Conservation (phyloP, 2,329 filamentous ascomycete species). For the Byssoonygena ceratinophila region DNA sequence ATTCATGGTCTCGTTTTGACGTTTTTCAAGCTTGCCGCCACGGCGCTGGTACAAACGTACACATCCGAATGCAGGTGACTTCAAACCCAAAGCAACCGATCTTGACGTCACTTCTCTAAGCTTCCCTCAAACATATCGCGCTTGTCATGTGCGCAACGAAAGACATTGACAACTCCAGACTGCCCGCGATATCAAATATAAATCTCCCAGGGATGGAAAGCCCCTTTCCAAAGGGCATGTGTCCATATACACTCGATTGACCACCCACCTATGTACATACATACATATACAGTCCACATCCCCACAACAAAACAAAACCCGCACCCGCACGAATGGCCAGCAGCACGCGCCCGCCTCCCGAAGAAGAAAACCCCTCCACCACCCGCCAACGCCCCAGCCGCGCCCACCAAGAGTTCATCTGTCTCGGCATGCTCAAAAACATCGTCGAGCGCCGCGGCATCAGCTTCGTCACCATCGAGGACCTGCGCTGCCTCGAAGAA, state of each 20-base stretch:
- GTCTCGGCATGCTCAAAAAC: conserved; percentile 10
- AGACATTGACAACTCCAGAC: too few species aligned
- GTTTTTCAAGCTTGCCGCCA: too few species aligned
- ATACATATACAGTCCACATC: too few species aligned
- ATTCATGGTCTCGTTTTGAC: too few species aligned
- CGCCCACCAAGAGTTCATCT: conserved; percentile 8
- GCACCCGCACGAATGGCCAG: not conserved
- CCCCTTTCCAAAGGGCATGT: too few species aligned
- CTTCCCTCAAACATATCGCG: not conserved
- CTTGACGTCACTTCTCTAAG: not conserved
- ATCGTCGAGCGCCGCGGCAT: conserved; percentile 4
- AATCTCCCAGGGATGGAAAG: too few species aligned
- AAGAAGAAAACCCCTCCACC: not conserved
- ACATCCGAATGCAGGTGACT: not conserved
- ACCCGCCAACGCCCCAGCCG: not conserved
- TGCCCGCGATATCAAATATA: too few species aligned
- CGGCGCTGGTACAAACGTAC: too few species aligned
- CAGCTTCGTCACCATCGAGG: not conserved
- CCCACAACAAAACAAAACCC: too few species aligned
- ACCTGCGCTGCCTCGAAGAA: conserved; percentile 5
- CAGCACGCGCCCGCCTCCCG: not conserved
- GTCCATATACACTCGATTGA: too few species aligned
- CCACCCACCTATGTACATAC: not conserved
- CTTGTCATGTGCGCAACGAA: not conserved
- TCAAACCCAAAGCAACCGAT: not conserved